Conservation (phyloP, 352 stramenopile species). For the Peronospora destructor region DNA sequence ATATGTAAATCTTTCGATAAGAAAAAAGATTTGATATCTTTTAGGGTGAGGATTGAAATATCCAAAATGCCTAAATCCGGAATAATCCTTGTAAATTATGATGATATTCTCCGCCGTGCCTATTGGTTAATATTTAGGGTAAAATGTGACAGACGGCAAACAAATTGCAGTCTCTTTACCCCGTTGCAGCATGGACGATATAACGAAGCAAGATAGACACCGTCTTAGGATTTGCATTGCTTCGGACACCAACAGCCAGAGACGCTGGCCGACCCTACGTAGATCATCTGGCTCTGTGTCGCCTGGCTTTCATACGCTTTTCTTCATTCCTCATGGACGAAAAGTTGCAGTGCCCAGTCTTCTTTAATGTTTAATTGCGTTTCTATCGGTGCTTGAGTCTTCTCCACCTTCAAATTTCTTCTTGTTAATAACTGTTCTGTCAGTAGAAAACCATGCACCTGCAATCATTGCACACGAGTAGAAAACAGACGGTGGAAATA, state of each 20-base stretch:
- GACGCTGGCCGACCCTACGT: slow-evolving; percentile 7
- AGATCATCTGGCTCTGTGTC: slow-evolving; percentile 11
- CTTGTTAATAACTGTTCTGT: slow-evolving; percentile 20
- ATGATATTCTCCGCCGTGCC: too few relatives aligned
- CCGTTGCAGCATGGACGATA: neutral
- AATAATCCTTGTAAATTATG: too few relatives aligned
- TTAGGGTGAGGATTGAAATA: too few relatives aligned
- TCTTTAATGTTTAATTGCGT: slow-evolving; percentile 42
- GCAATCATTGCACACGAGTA: slow-evolving; percentile 18
- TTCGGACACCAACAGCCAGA: slow-evolving; percentile 8
- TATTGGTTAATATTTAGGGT: too few relatives aligned
- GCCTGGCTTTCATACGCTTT: slow-evolving; percentile 15
- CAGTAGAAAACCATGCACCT: slow-evolving; percentile 19
- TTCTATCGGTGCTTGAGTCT: slow-evolving; percentile 35
- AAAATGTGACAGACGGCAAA: too few relatives aligned
- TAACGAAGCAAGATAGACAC: slow-evolving; percentile 7
- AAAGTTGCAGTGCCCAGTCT: slow-evolving; percentile 29
- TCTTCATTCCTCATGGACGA: slow-evolving; percentile 31
- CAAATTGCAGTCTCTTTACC: too few relatives aligned
- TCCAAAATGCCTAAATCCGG: too few relatives aligned
- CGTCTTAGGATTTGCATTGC: slow-evolving; percentile 6
- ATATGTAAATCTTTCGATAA: too few relatives aligned
- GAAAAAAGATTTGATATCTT: too few relatives aligned
- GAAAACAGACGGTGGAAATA: slow-evolving; percentile 8
- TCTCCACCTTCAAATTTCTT: slow-evolving; percentile 27